These are phyloP conservation scores for Neurospora crassa DNA, from an alignment of 2,329 filamentous ascomycete species.

Conservation along the genomic window DNA sequence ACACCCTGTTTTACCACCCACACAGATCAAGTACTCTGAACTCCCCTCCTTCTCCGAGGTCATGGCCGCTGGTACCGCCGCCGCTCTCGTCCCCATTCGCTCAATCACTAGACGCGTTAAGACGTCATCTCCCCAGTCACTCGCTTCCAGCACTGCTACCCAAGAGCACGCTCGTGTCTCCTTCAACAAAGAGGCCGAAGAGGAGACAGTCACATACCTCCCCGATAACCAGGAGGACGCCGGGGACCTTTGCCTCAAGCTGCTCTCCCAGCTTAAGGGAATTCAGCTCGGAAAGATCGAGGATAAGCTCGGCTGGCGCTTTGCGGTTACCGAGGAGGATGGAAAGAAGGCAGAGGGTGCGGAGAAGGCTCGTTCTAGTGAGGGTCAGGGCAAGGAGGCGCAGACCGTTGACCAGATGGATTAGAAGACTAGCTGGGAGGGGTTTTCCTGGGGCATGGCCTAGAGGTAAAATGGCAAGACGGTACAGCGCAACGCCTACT, in stretches of 20 bases:
- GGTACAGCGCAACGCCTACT: background rate
- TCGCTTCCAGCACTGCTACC: slow-evolving; percentile 21
- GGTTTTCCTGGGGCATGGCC: background rate
- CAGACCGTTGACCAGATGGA: slow-evolving; percentile 29
- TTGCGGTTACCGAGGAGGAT: slow-evolving; percentile 36
- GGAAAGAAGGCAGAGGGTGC: slow-evolving; percentile 27
- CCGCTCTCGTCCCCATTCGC: slow-evolving; percentile 81
- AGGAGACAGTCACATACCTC: slow-evolving; percentile 48
- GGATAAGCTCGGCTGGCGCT: slow-evolving; percentile 69
- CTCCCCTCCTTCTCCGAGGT: slow-evolving; percentile 62
- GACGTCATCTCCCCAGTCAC: slow-evolving; percentile 28
- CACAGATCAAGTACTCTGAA: slow-evolving; percentile 46
- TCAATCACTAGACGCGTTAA: slow-evolving; percentile 65
- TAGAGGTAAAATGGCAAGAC: background rate
- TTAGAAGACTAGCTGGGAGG: slow-evolving; percentile 11
- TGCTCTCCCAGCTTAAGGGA: slow-evolving; percentile 68
- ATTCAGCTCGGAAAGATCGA: slow-evolving; percentile 75
- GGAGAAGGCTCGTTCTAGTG: slow-evolving; percentile 13
- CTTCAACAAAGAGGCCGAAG: slow-evolving; percentile 19
- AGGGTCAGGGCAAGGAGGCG: slow-evolving; percentile 15
- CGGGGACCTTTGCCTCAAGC: slow-evolving; percentile 61
- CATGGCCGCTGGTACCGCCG: slow-evolving; percentile 85
- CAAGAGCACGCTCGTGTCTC: slow-evolving; percentile 30
- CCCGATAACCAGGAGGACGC: slow-evolving; percentile 52
- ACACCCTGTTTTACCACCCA: background rate